Conservation (phyloP, 2,329 filamentous ascomycete genomes). For the Nigrospora osmanthi region DNA sequence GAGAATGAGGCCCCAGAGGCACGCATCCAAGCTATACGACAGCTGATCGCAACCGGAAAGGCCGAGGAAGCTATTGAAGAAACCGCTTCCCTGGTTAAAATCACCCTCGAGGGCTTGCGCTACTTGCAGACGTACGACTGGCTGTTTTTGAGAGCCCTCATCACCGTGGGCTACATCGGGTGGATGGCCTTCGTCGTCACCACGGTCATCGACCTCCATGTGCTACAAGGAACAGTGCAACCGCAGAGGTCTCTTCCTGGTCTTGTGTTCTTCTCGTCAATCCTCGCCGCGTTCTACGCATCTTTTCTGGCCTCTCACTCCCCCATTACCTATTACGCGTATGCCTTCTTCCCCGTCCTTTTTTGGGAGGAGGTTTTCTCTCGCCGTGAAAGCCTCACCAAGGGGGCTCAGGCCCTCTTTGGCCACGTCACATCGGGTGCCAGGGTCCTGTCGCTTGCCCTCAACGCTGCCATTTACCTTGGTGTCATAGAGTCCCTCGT, state of each 20-base stretch:
- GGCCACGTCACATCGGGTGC: conserved; percentile 55
- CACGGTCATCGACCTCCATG: conserved; percentile 80
- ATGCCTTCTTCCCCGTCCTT: conserved; percentile 82
- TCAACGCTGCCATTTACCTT: conserved; percentile 63
- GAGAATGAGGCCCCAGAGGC: conserved; percentile 53
- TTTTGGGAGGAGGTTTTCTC: conserved; percentile 97
- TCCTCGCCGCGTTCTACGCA: conserved; percentile 69
- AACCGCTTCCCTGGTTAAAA: conserved; percentile 67
- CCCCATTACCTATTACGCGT: conserved; percentile 78
- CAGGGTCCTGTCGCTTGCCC: conserved; percentile 47
- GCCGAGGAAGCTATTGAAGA: conserved; percentile 73
- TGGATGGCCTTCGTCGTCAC: conserved; percentile 93
- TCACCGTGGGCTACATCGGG: conserved; percentile 85
- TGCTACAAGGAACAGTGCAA: conserved; percentile 63
- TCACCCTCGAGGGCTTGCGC: conserved; percentile 73
- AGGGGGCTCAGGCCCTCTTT: conserved; percentile 63
- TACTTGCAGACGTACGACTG: conserved; percentile 98
- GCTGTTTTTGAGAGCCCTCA: conserved; percentile 84
- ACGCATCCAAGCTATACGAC: conserved; percentile 59
- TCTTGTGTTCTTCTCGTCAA: conserved; percentile 62
- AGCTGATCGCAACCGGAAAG: conserved; percentile 56
- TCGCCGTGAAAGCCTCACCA: conserved; percentile 58
- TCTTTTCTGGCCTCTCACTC: conserved; percentile 75
- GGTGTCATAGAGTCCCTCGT: conserved; percentile 73
- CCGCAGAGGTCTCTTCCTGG: conserved; percentile 54